Evolutionary conservation across 345 rosid genomes (phyloP), one percentile per base, ranked within the genome.

Genomic region (Salix suchowensis): DNA sequence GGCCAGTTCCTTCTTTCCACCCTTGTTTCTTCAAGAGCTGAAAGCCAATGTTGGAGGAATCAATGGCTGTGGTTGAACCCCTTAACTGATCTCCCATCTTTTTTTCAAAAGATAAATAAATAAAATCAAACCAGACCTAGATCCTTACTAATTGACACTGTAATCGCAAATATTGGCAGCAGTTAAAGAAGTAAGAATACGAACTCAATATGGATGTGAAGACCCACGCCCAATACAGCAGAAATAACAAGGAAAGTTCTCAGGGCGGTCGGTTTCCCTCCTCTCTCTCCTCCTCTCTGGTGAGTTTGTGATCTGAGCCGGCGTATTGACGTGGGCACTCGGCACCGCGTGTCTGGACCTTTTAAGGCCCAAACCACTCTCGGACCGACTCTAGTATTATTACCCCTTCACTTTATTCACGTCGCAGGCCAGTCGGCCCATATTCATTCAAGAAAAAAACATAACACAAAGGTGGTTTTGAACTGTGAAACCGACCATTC

Each of bases 1-100:
- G 94, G 82, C 97, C 97, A 36, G 89, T 86, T 71, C 98, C 97
- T 89, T 92, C 97, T 82, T 89, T 92, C 98, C 98, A 94, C 21
- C 98, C 97, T 76, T 92, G 97, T 89, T 92, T 94, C 90, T 90
- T 92, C 75, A 92, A 83, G 34, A 94, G 92, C 97, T 92, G 87
- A 81, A 88, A 94, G 3, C 98, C 97, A 72, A 85, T 85, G 82
- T 94, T 92, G 58, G 92, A 85, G 40, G 97, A 87, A 68, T 72
- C 80, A 32, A 91, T 92, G 34, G 92, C 91, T 5, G 77, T 70
- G 36, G 80, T 73, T 19, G 93, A 79, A 39, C 83, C 54, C 32
- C 64, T 18, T 0, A 55, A 19, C 10, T 64, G 42, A 11, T 64
- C 76, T 64, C 62, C 70, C 76, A 64, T 74, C 39, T 62, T 58